phyloP scores from a whole-genome alignment of 2,329 filamentous ascomycete species.

The Penicillium sp. region DNA sequence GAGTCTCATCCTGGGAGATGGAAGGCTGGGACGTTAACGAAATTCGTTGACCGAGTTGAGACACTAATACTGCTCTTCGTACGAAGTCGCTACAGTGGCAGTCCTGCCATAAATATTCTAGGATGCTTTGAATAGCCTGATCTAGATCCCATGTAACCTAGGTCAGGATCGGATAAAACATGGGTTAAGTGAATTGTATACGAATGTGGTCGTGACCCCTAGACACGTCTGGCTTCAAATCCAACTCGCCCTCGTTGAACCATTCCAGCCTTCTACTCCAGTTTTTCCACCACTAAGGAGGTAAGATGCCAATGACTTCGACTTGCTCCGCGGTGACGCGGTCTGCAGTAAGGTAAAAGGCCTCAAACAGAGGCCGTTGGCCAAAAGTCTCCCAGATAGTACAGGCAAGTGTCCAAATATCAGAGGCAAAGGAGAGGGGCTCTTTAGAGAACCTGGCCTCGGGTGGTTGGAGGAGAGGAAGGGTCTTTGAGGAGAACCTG shows the following conservation, averaged over 20 bases:
- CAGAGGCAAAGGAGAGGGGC: constrained; percentile 36
- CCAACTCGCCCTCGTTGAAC: constrained; percentile 18
- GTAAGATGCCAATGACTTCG: constrained; percentile 27
- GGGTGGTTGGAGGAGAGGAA: constrained; percentile 30
- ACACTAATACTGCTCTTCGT: too few species aligned
- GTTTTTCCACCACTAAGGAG: constrained; percentile 26
- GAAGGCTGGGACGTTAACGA: too few species aligned
- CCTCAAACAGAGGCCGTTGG: constrained; percentile 27
- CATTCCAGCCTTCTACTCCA: constrained; percentile 19
- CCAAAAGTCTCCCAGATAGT: constrained; percentile 38
- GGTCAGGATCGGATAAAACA: too few species aligned
- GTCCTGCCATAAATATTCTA: too few species aligned
- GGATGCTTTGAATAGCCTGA: too few species aligned
- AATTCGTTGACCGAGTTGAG: too few species aligned
- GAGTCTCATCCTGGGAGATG: too few species aligned
- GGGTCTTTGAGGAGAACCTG: constrained; percentile 22
- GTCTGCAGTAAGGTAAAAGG: constrained; percentile 22
- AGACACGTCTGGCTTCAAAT: not conserved
- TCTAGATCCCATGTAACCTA: too few species aligned
- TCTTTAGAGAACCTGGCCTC: constrained; percentile 34
- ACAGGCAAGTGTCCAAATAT: constrained; percentile 43
- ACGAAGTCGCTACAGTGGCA: too few species aligned
- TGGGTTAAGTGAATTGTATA: too few species aligned
- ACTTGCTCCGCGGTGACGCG: constrained; percentile 29
- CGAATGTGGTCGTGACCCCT: constrained; percentile 3